Evolutionary conservation across 208 protist species (phyloP).

Genomic region (Leishmania turanica): DNA sequence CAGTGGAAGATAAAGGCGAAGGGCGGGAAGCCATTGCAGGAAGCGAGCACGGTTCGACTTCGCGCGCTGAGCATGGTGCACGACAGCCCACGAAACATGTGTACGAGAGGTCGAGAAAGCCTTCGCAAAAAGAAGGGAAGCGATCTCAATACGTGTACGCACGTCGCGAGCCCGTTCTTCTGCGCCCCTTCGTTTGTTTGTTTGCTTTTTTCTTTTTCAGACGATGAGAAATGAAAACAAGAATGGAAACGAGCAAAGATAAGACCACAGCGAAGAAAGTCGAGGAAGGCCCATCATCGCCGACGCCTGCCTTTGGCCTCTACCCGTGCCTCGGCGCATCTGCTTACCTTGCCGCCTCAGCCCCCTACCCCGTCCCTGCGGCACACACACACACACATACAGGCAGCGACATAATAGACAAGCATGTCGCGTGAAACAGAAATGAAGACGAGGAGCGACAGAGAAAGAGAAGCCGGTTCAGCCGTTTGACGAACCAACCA

Average conservation of each 20-base stretch:
- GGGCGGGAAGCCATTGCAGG: background rate
- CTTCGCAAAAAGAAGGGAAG: background rate
- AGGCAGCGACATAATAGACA: background rate
- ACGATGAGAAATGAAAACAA: background rate
- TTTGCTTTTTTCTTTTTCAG: background rate
- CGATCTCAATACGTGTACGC: background rate
- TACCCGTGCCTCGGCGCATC: background rate
- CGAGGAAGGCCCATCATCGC: background rate
- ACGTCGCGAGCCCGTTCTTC: background rate
- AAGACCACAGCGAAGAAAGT: background rate
- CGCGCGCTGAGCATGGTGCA: background rate
- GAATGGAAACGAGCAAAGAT: background rate
- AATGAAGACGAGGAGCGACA: background rate
- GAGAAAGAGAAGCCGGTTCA: background rate
- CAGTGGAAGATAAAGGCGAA: background rate
- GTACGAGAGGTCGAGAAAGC: background rate
- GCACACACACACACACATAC: background rate
- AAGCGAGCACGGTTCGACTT: background rate
- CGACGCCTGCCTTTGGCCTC: background rate
- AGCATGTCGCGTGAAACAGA: background rate
- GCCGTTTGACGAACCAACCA: background rate
- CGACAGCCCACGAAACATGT: background rate
- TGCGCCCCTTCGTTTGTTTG: background rate
- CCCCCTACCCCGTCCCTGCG: background rate
- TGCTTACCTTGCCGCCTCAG: background rate